These are phyloP conservation scores for Lentinula guzmanii DNA, from an alignment of 768 basidiomycete species.

Conservation along the genomic window DNA sequence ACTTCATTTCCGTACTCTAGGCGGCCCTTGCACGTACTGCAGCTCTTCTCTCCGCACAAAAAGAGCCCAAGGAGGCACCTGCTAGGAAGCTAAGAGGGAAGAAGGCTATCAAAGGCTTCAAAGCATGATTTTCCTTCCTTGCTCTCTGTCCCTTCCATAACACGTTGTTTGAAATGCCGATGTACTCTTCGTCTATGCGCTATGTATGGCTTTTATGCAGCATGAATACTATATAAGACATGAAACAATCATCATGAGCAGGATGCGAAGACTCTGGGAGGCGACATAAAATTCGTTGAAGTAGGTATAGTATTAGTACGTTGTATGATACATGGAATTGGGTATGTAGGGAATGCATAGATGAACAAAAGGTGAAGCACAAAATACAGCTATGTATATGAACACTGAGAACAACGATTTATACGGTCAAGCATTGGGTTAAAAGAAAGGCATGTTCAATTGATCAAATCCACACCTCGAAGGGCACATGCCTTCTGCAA, in stretches of 20 bases:
- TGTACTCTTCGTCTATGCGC: background rate
- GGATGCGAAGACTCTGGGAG: too few relatives aligned
- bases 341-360: too few relatives aligned
- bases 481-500: conserved; percentile 11
- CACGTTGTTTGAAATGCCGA: background rate
- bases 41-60: conserved; percentile 63
- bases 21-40: conserved; percentile 74
- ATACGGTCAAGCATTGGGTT: background rate
- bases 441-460: background rate
- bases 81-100: conserved; percentile 70
- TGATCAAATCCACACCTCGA: conserved; percentile 14
- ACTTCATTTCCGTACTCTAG: conserved; percentile 30
- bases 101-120: conserved; percentile 35
- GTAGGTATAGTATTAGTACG: too few relatives aligned
- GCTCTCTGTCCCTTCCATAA: background rate
- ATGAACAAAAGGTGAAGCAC: too few relatives aligned
- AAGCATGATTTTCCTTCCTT: background rate
- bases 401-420: too few relatives aligned
- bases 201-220: background rate
- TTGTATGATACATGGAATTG: too few relatives aligned
- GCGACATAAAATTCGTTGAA: too few relatives aligned
- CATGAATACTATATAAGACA: background rate
- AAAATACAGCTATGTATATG: too few relatives aligned
- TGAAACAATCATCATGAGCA: background rate
- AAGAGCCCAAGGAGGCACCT: conserved; percentile 60